Percentiles rank a stretch among this genome's conserved stretches.
phyloP scores from a whole-genome alignment of 2,329 filamentous ascomycete genomes.

The Fonsecaea nubica region DNA sequence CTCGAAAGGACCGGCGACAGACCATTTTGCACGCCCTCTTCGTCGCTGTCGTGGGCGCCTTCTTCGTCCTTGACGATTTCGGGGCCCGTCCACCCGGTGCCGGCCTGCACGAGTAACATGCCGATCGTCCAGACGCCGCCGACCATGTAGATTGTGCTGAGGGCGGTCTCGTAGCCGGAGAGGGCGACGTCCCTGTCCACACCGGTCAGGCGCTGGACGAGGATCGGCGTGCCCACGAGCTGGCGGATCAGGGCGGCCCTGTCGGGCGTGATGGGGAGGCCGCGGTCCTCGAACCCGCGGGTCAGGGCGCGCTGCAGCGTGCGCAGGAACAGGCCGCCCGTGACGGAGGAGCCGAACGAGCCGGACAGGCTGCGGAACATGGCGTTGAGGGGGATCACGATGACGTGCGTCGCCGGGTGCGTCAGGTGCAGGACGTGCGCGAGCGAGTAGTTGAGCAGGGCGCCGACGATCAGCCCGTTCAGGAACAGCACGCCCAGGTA shows the following conservation, averaged over 20 bases:
- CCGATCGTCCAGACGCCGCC: slow-evolving; percentile 57
- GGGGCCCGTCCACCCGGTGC: slow-evolving; percentile 62
- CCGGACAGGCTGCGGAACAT: slow-evolving; percentile 84
- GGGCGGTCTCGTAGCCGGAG: slow-evolving; percentile 60
- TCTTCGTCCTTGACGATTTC: slow-evolving; percentile 41
- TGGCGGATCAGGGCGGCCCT: slow-evolving; percentile 58
- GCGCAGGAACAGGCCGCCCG: slow-evolving; percentile 75
- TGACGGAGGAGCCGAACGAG: slow-evolving; percentile 79
- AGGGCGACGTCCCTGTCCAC: slow-evolving; percentile 60
- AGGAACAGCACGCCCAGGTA: slow-evolving; percentile 60
- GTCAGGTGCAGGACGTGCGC: slow-evolving; percentile 80
- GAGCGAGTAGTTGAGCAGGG: slow-evolving; percentile 78
- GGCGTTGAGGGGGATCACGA: slow-evolving; percentile 75
- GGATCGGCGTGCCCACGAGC: slow-evolving; percentile 64
- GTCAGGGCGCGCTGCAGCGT: slow-evolving; percentile 63
- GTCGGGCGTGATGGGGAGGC: slow-evolving; percentile 41
- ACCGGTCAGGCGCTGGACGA: slow-evolving; percentile 59
- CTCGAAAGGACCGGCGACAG: slow-evolving; percentile 23
- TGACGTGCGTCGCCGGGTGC: slow-evolving; percentile 69
- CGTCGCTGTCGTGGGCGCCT: slow-evolving; percentile 13
- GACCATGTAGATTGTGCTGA: slow-evolving; percentile 61
- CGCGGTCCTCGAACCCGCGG: slow-evolving; percentile 61
- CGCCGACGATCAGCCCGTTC: slow-evolving; percentile 76
- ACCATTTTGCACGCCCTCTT: neutral
- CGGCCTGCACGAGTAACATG: slow-evolving; percentile 62